Conservation (phyloP, 176 grass and related monocot species). For the Aegilops speltoides region DNA sequence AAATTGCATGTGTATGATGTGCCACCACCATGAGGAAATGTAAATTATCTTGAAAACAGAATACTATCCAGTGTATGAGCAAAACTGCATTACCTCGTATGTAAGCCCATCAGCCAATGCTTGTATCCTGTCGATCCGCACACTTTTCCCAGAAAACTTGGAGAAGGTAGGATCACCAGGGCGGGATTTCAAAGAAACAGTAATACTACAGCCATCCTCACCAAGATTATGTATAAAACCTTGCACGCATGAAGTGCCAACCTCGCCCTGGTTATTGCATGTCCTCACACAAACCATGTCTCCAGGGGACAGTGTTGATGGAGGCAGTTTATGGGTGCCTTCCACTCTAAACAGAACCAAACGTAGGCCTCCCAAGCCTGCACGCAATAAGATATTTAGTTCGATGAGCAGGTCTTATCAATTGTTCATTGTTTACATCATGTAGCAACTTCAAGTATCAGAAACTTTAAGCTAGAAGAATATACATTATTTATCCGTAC, state of each 20-base stretch:
- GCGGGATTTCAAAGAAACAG: constrained; percentile 68
- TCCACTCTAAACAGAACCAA: constrained; percentile 79
- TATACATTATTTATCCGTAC: not conserved
- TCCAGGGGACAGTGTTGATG: constrained; percentile 76
- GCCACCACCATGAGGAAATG: not conserved
- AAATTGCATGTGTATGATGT: not conserved
- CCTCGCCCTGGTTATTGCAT: constrained; percentile 65
- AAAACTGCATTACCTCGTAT: constrained; percentile 62
- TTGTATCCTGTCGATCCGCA: constrained; percentile 75
- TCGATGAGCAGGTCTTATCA: not conserved
- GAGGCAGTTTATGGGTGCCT: constrained; percentile 68
- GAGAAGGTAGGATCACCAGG: constrained; percentile 84
- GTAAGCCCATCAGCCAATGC: constrained; percentile 85
- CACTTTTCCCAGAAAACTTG: constrained; percentile 70
- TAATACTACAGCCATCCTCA: constrained; percentile 78
- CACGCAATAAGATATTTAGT: constrained; percentile 17
- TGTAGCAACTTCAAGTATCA: constrained; percentile 14
- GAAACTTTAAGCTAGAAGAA: not conserved
- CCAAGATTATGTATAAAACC: constrained; percentile 77
- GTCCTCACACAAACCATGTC: constrained; percentile 84
- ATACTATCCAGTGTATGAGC: not conserved
- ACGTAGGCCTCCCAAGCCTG: constrained; percentile 73
- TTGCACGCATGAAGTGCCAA: constrained; percentile 69
- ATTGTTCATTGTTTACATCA: not conserved
- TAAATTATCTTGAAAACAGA: not conserved